These are phyloP conservation scores for Suhomyces vadensis DNA, from an alignment of 805 yeast species.

Conservation along the genomic window DNA sequence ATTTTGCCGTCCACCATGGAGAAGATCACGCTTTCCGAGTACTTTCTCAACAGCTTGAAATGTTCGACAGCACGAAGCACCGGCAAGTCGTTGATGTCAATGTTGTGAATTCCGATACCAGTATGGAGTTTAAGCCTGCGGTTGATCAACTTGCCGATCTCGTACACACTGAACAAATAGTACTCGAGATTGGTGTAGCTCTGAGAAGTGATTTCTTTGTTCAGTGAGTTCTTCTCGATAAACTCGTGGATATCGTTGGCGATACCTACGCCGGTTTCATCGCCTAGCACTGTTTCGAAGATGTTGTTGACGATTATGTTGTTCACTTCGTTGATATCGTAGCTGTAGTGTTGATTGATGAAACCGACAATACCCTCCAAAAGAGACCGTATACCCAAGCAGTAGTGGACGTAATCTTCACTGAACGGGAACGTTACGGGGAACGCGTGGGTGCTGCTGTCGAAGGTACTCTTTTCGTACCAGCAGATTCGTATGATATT, in stretches of 20 bases:
- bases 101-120: slow-evolving; percentile 41
- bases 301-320: slow-evolving; percentile 59
- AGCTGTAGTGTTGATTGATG: slow-evolving; percentile 61
- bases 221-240: slow-evolving; percentile 62
- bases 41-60: slow-evolving; percentile 60
- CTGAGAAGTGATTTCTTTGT: slow-evolving; percentile 89
- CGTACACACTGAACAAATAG: slow-evolving; percentile 72
- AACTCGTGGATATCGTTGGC: slow-evolving; percentile 58
- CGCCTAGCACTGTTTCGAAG: slow-evolving; percentile 68
- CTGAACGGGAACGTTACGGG: slow-evolving; percentile 76
- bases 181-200: slow-evolving; percentile 85
- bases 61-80: slow-evolving; percentile 51
- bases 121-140: slow-evolving; percentile 37
- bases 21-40: slow-evolving; percentile 79
- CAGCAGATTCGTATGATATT: slow-evolving; percentile 66
- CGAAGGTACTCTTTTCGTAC: slow-evolving; percentile 45
- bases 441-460: slow-evolving; percentile 46
- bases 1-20: slow-evolving; percentile 80
- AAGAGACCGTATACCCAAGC: slow-evolving; percentile 69
- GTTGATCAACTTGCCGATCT: slow-evolving; percentile 54
- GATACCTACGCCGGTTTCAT: slow-evolving; percentile 51
- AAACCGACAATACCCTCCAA: slow-evolving; percentile 66
- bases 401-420: slow-evolving; percentile 81
- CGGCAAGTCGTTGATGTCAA: slow-evolving; percentile 39
- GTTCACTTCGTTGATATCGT: slow-evolving; percentile 57